Evolutionary conservation across 306 rosid species (phyloP).

Genomic region (Cicer chorassanicum): DNA sequence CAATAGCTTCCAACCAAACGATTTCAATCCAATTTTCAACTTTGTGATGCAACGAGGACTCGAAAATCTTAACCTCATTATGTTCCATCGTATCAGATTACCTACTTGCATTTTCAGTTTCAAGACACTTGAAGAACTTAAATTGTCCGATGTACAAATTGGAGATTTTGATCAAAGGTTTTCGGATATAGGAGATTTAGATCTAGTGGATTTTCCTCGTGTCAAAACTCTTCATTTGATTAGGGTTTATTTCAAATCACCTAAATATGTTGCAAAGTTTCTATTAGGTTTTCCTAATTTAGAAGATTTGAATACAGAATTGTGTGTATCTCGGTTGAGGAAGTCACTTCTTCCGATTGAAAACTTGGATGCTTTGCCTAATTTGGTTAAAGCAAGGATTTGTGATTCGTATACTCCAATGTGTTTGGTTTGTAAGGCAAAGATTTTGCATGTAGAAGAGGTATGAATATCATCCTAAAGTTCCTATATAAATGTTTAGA

Average conservation of each 20-base stretch:
- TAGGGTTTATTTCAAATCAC: neutral
- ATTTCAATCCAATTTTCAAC: neutral
- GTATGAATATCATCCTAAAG: too few species aligned
- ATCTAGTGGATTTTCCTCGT: neutral
- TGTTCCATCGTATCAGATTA: neutral
- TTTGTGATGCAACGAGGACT: neutral
- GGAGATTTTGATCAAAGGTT: neutral
- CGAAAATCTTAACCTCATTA: neutral
- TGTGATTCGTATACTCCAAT: rapidly evolving
- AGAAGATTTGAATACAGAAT: neutral
- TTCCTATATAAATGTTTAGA: too few species aligned
- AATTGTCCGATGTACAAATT: neutral
- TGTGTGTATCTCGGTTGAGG: too few species aligned
- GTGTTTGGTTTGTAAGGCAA: neutral
- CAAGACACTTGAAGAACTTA: neutral
- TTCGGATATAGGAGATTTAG: too few species aligned
- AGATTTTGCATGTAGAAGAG: neutral
- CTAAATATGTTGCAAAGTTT: neutral
- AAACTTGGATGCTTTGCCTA: neutral
- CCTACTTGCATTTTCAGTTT: neutral
- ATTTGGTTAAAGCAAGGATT: constrained; percentile 1
- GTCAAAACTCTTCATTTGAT: neutral
- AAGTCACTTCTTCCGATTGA: neutral
- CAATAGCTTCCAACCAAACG: neutral
- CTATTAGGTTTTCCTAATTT: neutral